Base-by-base conservation (phyloP, 352 stramenopile species). In the Elongisporangium undulatum region DNA sequence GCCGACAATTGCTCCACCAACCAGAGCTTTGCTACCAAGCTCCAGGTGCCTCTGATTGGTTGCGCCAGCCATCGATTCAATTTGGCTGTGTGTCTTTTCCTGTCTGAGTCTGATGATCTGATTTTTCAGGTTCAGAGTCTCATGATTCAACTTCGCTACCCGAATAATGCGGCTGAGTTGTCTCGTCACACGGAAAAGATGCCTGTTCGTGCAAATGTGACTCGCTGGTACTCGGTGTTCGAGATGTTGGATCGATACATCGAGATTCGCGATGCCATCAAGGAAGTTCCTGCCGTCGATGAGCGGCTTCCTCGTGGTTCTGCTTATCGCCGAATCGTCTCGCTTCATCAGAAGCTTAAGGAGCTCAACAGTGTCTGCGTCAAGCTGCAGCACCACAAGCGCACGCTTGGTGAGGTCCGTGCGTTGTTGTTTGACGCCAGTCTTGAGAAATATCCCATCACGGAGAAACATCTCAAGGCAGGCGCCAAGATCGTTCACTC, bases 41-140 rank as follows among this genome's bases (percentile, higher is more conserved):
- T 72, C 16, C 53, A 51, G 3, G 29, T 69, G 1, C 67, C 67
- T 6, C 60, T 68, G 1, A 51, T 68, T 4, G 63, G 67, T 10
- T 71, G 63, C 58, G 51, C 67, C 3, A 72, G 57, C 24, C 68
- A 75, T n/a, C 21, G 64, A 12, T 67, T 72, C 23, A 69, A 68
- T 22, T 49, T 75, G 12, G 64, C 60, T 0, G 39, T 64, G 0
- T 53, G 49, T 39, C 29, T 55, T 20, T 68, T 65, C 16, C 16
- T 75, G 19, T 19, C 1, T 1, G 26, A 59, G 15, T 58, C 61
- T 23, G 23, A 60, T 15, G 29, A 50, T 19, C 13, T 56, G 17
- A 55, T 69, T 4, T 10, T 12, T 55, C 53, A 63, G 13, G 59
- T 71, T 20, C 62, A 67, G 22, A 50, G 20, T 48, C 56, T 74